These are phyloP conservation scores for Gossypium thurberi DNA, from an alignment of 345 rosid genomes.

Conservation along the genomic window DNA sequence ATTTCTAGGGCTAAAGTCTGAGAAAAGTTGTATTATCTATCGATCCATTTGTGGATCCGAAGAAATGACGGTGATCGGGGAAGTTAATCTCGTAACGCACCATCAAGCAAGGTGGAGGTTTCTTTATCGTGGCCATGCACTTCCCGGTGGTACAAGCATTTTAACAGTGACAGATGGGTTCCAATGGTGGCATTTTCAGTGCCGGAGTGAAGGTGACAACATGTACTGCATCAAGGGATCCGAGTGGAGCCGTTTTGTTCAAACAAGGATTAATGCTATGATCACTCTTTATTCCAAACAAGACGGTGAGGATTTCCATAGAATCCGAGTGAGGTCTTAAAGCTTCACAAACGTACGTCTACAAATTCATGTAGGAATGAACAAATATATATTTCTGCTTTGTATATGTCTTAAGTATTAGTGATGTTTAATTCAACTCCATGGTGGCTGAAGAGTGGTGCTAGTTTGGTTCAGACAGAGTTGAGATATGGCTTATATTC, in stretches of 20 bases:
- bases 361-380: too few species aligned
- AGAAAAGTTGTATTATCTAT: background rate
- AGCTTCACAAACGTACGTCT: too few species aligned
- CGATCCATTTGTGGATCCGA: background rate
- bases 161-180: background rate
- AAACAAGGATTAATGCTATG: background rate
- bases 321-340: background rate
- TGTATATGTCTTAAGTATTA: too few species aligned
- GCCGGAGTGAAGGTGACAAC: background rate
- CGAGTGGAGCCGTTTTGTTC: background rate
- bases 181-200: background rate
- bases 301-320: background rate
- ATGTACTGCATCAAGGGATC: background rate
- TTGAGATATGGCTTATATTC: too few species aligned
- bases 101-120: background rate
- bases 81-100: background rate
- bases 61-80: background rate
- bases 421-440: too few species aligned
- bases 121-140: background rate
- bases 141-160: background rate
- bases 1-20: background rate
- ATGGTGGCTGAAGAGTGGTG: too few species aligned
- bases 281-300: background rate
- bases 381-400: too few species aligned
- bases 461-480: too few species aligned